phyloP scores from a whole-genome alignment of 179 eudicot genomes.

The Corrigiola litoralis region DNA sequence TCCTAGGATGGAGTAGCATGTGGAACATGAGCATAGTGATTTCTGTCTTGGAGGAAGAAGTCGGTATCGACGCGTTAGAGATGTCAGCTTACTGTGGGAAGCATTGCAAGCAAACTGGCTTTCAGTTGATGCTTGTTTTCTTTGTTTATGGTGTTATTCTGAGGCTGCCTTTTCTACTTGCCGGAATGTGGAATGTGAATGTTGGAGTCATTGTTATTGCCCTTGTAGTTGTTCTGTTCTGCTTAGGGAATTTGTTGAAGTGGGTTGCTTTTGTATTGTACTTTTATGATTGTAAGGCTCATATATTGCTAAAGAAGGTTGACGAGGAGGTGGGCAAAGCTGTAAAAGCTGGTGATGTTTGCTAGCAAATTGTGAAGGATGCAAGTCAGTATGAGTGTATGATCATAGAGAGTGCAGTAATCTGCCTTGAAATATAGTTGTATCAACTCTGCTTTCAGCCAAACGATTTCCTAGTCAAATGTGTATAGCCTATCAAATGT shows the following conservation, averaged over 20 bases:
- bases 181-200: not conserved
- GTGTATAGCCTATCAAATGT: too few relatives aligned
- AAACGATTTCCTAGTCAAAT: too few relatives aligned
- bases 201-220: not conserved
- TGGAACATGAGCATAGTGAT: slow-evolving; percentile 33
- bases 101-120: slow-evolving; percentile 14
- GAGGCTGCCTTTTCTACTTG: slow-evolving; percentile 7
- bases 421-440: too few relatives aligned
- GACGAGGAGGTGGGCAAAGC: slow-evolving; percentile 15
- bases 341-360: not conserved
- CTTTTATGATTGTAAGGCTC: slow-evolving; percentile 20
- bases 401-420: too few relatives aligned
- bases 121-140: slow-evolving; percentile 15
- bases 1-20: slow-evolving; percentile 23
- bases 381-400: too few relatives aligned
- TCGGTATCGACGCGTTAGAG: slow-evolving; percentile 18
- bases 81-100: slow-evolving; percentile 24
- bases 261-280: slow-evolving; percentile 25
- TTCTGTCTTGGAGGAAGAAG: slow-evolving; percentile 23
- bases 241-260: slow-evolving; percentile 25
- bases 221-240: slow-evolving; percentile 9
- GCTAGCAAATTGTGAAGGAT: too few relatives aligned
- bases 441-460: too few relatives aligned
- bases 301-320: slow-evolving; percentile 13
- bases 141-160: slow-evolving; percentile 5